These are phyloP conservation scores for Heliamphora pulchella DNA, from an alignment of 179 eudicot genomes.

Conservation along the genomic window DNA sequence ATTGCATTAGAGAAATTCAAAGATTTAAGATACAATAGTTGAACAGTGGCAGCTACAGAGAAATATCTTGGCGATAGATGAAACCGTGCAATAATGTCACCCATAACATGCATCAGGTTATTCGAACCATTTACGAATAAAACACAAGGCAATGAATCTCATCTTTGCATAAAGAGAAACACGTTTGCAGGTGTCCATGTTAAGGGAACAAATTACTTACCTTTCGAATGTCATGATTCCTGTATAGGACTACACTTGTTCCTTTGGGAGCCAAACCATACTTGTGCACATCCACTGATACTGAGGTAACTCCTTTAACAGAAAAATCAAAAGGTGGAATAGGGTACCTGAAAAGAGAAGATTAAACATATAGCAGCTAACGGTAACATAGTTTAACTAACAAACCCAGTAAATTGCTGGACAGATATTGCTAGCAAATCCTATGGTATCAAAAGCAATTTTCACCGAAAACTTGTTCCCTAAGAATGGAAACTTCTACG, in stretches of 20 bases:
- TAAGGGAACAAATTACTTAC: constrained; percentile 21
- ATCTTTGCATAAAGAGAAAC: too few relatives aligned
- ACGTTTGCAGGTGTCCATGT: not conserved
- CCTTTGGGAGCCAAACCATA: constrained; percentile 99
- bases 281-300: constrained; percentile 92
- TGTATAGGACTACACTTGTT: constrained; percentile 86
- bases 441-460: not conserved
- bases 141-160: too few relatives aligned
- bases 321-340: constrained; percentile 87
- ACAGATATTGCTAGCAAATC: not conserved
- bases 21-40: constrained; percentile 1
- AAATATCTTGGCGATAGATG: not conserved
- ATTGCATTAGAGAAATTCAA: not conserved
- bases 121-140: too few relatives aligned
- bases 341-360: constrained; percentile 55
- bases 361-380: not conserved
- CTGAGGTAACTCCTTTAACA: constrained; percentile 90
- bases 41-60: not conserved
- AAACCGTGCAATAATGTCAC: too few relatives aligned
- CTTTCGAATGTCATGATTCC: constrained; percentile 90
- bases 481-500: not conserved
- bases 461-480: not conserved
- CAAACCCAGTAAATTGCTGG: not conserved
- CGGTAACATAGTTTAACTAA: not conserved
- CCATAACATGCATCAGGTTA: too few relatives aligned